A percentile compares a stretch with the other conserved stretches of the same genome.
Conservation (phyloP, 768 basidiomycete genomes). For the Calvatia gigantea region DNA sequence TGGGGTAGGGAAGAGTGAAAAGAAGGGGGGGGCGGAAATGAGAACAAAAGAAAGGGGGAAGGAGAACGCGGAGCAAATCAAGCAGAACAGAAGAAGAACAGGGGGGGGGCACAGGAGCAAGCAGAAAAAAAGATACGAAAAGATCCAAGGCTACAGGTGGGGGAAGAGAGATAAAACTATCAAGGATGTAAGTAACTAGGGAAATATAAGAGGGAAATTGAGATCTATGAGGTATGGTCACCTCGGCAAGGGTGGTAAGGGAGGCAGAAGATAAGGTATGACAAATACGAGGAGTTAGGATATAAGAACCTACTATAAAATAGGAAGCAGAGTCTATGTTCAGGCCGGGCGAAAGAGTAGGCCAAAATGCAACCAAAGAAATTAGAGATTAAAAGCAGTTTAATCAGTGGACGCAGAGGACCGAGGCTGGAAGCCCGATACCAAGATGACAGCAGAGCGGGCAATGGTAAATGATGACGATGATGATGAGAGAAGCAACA, state of each 20-base stretch:
- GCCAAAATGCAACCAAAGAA: constrained; percentile 21
- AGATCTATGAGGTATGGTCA: constrained; percentile 12
- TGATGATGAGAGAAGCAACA: too few species aligned
- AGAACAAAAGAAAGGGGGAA: constrained; percentile 9
- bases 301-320: constrained; percentile 11
- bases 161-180: constrained; percentile 5
- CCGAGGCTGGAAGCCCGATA: constrained; percentile 12
- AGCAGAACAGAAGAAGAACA: constrained; percentile 6
- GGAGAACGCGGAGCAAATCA: constrained; percentile 5
- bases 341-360: constrained; percentile 13
- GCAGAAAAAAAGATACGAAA: constrained; percentile 5
- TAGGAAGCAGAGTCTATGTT: constrained; percentile 13
- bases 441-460: not conserved
- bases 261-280: not conserved
- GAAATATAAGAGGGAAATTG: constrained; percentile 6
- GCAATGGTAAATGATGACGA: not conserved
- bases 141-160: constrained; percentile 19
- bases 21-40: constrained; percentile 13
- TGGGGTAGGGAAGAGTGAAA: not conserved
- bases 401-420: constrained; percentile 23
- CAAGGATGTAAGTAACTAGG: not conserved
- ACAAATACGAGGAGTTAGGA: constrained; percentile 3
- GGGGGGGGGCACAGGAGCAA: constrained; percentile 9
- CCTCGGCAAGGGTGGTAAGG: constrained; percentile 16
- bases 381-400: constrained; percentile 26